These are phyloP conservation scores for Penicillium simplicissimum DNA, from an alignment of 495 filamentous ascomycete species.

Conservation along the genomic window DNA sequence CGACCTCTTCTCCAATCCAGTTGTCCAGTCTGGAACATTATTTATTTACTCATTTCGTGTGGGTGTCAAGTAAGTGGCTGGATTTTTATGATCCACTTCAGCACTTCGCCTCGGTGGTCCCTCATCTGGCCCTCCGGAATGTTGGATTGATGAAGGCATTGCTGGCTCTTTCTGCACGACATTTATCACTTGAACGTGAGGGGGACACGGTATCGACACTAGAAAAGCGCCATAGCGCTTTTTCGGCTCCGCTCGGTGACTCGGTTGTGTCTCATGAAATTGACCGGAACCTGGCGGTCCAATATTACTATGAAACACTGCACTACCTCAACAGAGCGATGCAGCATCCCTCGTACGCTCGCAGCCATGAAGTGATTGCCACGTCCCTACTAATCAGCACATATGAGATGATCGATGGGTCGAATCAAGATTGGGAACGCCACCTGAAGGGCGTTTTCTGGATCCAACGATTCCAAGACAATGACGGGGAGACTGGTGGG, in stretches of 20 bases:
- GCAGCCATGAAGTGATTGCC: conserved; percentile 22
- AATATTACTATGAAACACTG: conserved; percentile 28
- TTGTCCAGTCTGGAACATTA: conserved; percentile 23
- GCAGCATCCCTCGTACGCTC: conserved; percentile 21
- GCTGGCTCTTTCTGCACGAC: conserved; percentile 27
- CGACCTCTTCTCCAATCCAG: conserved; percentile 15
- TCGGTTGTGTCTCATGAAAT: not conserved
- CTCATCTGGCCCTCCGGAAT: conserved; percentile 30
- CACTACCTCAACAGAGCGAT: conserved; percentile 25
- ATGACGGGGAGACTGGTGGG: conserved; percentile 26
- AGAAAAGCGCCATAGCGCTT: not conserved
- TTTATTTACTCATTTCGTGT: conserved; percentile 30
- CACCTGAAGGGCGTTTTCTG: conserved; percentile 26
- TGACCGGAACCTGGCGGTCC: conserved; percentile 20
- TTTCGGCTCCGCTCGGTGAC: not conserved
- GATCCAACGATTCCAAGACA: conserved; percentile 28
- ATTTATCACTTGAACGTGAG: conserved; percentile 16
- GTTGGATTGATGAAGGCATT: conserved; percentile 32
- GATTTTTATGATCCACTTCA: conserved; percentile 28
- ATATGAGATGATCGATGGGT: conserved; percentile 29
- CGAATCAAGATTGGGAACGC: conserved; percentile 27
- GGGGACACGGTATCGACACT: not conserved
- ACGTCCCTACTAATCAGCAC: conserved; percentile 24
- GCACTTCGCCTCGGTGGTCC: conserved; percentile 25
- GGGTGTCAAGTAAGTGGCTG: conserved; percentile 20